Evolutionary conservation across 2,329 filamentous ascomycete genomes (phyloP), one percentile per base, ranked within the genome.

Genomic region (Diaporthe sp.): DNA sequence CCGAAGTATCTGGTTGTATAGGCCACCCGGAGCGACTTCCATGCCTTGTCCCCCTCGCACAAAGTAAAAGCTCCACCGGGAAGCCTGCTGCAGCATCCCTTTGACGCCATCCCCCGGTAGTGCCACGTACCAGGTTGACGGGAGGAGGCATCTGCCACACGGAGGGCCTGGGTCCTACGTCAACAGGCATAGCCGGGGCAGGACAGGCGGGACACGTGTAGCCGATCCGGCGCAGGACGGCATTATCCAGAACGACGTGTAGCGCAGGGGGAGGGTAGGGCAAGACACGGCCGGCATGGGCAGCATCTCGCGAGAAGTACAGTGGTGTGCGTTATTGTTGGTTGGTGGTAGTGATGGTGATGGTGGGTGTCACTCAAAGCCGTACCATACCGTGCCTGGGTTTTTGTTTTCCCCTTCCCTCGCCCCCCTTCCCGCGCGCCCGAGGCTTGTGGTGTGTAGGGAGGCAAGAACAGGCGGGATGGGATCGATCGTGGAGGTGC

Each of bases 41-140:
- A n/a, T 13, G 19, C 37, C n/a, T 72, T 30, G 44, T 59, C 27
- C 37, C 42, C 12, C 22, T 19, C 47, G 42, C 44, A 39, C 53
- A 50, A 13, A 22, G 42, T 5, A 47, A 17, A 22, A 32, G 55
- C 61, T 39, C 73, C 32, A 68, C 47, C 44, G 44, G 19, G 47
- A 44, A 39, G 53, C 35, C 47, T 53, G 55, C 70, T 44, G 44
- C 17, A 56, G 47, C 47, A 9, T 12, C n/a, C n/a, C n/a, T 55
- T 63, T 63, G 44, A 61, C 35, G 56, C 56, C 56, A 63, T 59
- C 32, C 58, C 56, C 69, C 44, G 69, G 56, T 42, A 53, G 71
- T 75, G 71, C 68, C 71, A 73, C 71, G 71, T 73, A 75, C 74
- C 74, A 39, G 74, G 71, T 75, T 73, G 71, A 69, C 59, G 74